These are phyloP conservation scores for Solanum hybrid DNA, from an alignment of 305 asterid species.

Conservation along the genomic window DNA sequence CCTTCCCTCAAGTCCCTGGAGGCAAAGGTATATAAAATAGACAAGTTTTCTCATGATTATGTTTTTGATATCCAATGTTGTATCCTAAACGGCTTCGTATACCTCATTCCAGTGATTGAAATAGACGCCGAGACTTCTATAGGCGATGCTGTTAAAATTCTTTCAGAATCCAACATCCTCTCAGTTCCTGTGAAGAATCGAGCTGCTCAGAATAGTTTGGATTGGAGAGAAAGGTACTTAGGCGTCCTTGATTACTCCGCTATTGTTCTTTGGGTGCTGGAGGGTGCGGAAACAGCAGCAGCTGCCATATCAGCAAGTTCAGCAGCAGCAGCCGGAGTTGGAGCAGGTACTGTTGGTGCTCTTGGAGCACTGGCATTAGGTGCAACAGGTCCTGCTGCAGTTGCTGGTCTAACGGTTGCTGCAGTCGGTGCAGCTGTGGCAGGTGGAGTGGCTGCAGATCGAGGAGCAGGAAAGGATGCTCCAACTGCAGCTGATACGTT, in stretches of 20 bases:
- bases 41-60: background rate
- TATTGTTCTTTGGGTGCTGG: constrained; percentile 74
- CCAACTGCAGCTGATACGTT: constrained; percentile 50
- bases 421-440: constrained; percentile 89
- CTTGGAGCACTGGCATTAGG: constrained; percentile 75
- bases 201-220: constrained; percentile 22
- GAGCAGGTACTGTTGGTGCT: constrained; percentile 73
- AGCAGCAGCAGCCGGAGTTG: constrained; percentile 73
- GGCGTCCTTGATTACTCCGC: constrained; percentile 79
- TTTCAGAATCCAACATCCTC: constrained; percentile 70
- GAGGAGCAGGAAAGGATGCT: constrained; percentile 56
- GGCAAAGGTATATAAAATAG: constrained; percentile 47
- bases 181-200: constrained; percentile 70
- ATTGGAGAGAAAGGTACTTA: constrained; percentile 63
- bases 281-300: constrained; percentile 65
- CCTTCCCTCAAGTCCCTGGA: constrained; percentile 75
- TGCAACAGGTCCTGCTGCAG: constrained; percentile 67
- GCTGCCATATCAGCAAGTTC: constrained; percentile 64
- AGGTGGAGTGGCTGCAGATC: constrained; percentile 64
- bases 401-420: constrained; percentile 62
- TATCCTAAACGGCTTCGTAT: background rate
- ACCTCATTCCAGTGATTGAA: constrained; percentile 28
- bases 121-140: constrained; percentile 50
- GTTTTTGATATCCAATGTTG: background rate
- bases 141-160: constrained; percentile 53